Conservation (phyloP, 73 alveolate species). For the Durusdinium trenchii region DNA sequence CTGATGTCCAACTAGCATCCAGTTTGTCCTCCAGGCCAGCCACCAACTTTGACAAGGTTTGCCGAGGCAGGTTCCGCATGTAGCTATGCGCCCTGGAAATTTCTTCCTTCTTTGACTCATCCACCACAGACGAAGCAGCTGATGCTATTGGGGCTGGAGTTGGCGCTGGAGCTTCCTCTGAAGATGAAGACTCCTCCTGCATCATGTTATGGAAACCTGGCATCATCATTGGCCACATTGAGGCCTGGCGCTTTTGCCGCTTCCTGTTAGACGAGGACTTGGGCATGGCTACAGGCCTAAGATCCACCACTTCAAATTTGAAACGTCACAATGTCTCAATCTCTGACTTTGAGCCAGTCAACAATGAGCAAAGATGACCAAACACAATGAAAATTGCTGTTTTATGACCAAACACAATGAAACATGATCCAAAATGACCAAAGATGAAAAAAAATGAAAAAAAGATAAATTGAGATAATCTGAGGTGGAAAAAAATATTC, state of each 20-base stretch:
- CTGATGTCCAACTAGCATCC: background rate
- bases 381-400: background rate
- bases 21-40: background rate
- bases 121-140: background rate
- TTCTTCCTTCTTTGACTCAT: background rate
- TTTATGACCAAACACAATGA: background rate
- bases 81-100: background rate
- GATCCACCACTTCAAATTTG: no score
- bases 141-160: background rate
- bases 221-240: background rate
- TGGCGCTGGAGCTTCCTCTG: background rate
- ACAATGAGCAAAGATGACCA: background rate
- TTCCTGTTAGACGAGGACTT: background rate
- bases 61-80: background rate
- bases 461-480: background rate
- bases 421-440: background rate
- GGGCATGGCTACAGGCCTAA: background rate
- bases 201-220: background rate
- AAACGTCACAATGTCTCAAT: background rate
- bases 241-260: background rate
- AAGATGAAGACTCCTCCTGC: background rate
- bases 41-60: background rate
- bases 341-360: background rate
- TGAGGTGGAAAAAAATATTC: background rate
- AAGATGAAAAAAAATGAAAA: background rate